phyloP scores from a whole-genome alignment of 768 basidiomycete genomes.

The Hysterangium stoloniferum region DNA sequence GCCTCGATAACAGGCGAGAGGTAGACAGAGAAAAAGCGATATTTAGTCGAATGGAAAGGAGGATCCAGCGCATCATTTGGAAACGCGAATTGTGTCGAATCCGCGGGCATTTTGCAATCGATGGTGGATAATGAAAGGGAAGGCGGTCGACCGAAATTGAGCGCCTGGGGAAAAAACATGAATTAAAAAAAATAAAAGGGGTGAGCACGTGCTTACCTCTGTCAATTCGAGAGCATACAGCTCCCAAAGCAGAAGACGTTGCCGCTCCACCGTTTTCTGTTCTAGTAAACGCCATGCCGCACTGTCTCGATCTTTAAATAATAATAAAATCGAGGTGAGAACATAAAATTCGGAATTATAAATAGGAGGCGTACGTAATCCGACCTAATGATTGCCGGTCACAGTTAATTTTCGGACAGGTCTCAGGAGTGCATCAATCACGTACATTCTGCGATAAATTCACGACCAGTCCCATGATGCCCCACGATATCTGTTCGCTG shows the following conservation, averaged over 20 bases:
- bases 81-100: slow-evolving; percentile 10
- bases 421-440: slow-evolving; percentile 19
- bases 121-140: slow-evolving; percentile 1
- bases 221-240: slow-evolving; percentile 65
- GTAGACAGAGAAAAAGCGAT: slow-evolving; percentile 19
- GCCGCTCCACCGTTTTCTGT: slow-evolving; percentile 52
- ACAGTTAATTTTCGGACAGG: background rate
- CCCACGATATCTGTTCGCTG: slow-evolving; percentile 68
- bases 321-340: slow-evolving; percentile 12
- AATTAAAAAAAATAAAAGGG: background rate
- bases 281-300: slow-evolving; percentile 51
- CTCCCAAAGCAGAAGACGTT: slow-evolving; percentile 72
- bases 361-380: slow-evolving; percentile 50
- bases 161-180: background rate
- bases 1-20: slow-evolving; percentile 10
- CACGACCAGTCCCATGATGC: slow-evolving; percentile 52
- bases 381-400: slow-evolving; percentile 35
- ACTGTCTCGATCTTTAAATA: slow-evolving; percentile 54
- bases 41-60: slow-evolving; percentile 21
- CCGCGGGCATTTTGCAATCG: slow-evolving; percentile 21
- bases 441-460: slow-evolving; percentile 60
- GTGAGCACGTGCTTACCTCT: slow-evolving; percentile 36
- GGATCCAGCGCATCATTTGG: slow-evolving; percentile 5
- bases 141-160: slow-evolving; percentile 8
- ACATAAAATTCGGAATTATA: slow-evolving; percentile 37